Base-by-base conservation (phyloP, 108 stramenopile species). In the Nitzschia sp. region DNA sequence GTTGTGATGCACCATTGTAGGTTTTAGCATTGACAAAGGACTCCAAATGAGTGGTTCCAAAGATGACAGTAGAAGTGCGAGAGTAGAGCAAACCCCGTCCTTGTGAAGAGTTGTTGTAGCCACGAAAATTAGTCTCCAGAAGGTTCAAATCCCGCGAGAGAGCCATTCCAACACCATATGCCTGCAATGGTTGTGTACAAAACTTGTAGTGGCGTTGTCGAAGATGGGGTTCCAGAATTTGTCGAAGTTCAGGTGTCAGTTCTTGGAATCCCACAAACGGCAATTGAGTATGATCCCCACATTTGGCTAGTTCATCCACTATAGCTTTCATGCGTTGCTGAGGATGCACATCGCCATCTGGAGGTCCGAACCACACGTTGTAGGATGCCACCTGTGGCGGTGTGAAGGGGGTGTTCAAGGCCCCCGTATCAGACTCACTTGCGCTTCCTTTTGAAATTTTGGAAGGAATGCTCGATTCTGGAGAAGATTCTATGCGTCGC, bases 311-410 rank as follows among this genome's bases (percentile, higher is more conserved):
- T 8, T 50, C 58, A 52, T 66, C 58, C 6, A 62, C 67, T 57
- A 86, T 80, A 21, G 81, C 85, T 62, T 58, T 25, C 85, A 86
- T 86, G 17, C 85, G 79, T 65, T 72, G 29, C 29, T 65, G 10
- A 12, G 75, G 75, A 43, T 69, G 56, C 8, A 76, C 56, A 21
- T 70, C 57, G 51, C 51, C 66, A 65, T 78, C 63, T 3, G 76
- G 78, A 44, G 74, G 78, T 21, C 80, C 83, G 59, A 86, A 86
- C 85, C 85, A 84, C 11, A 86, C 68, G 72, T 82, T 85, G 72
- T 82, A 85, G 19, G 81, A 70, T 6, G 65, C 79, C 10, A 83
- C 51, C 25, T 67, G 66, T 71, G 76, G 75, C 39, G 41, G 51
- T 48, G 58, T 34, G 29, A 34, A 34, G 5, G 29, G 29, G 5